Percentiles rank a stretch among this genome's conserved stretches.
Evolutionary conservation across 1,284 basidiomycete species (phyloP).

Genomic region (Erythrobasidium hasegawianum): DNA sequence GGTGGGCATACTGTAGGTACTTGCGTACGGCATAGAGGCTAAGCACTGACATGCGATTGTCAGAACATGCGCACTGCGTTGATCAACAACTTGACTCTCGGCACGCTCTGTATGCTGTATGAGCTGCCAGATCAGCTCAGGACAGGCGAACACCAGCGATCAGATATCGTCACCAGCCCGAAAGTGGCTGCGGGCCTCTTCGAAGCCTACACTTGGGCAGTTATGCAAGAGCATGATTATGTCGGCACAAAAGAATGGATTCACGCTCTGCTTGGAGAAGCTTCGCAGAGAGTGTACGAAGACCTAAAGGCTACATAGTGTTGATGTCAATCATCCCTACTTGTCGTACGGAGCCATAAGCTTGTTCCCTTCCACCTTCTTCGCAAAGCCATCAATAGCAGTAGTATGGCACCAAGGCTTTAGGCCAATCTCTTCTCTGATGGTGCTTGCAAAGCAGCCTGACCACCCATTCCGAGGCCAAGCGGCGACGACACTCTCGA

Average conservation of each 20-base stretch:
- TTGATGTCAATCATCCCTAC: neutral
- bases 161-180: neutral
- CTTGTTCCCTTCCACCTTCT: constrained; percentile 17
- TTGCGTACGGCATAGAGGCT: too few species aligned
- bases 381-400: constrained; percentile 22
- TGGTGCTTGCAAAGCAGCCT: constrained; percentile 40
- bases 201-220: constrained; percentile 18
- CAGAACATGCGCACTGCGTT: constrained; percentile 20
- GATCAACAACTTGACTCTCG: constrained; percentile 10
- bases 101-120: neutral
- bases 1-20: constrained; percentile 15
- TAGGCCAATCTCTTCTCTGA: constrained; percentile 40
- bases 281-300: too few species aligned
- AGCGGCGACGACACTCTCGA: constrained; percentile 33
- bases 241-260: too few species aligned
- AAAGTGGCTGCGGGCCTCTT: constrained; percentile 18
- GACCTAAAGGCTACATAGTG: too few species aligned
- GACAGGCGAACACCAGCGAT: too few species aligned
- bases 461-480: constrained; percentile 42
- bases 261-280: too few species aligned
- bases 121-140: neutral
- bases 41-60: neutral
- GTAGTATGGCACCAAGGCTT: constrained; percentile 39
- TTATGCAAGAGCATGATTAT: constrained; percentile 1
- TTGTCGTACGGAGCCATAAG: constrained; percentile 18